Evolutionary conservation across 2,329 filamentous ascomycete species (phyloP).

Genomic region (Verruconis gallopava): DNA sequence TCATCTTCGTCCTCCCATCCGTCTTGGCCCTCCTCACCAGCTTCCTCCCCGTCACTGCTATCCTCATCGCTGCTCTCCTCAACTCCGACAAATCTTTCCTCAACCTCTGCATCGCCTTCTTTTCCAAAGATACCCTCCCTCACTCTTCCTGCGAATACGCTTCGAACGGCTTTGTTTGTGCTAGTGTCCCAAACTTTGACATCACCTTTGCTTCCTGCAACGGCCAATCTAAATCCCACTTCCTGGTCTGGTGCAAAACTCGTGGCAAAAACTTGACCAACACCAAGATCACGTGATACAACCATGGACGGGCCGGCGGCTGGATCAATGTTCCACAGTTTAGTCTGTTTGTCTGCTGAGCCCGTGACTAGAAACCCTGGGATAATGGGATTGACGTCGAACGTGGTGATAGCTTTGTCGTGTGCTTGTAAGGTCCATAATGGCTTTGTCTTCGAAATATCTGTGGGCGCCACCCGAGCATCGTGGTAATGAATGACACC

Average conservation of each 20-base stretch:
- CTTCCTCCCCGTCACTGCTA: slow-evolving; percentile 33
- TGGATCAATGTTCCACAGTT: slow-evolving; percentile 84
- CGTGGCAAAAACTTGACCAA: slow-evolving; percentile 88
- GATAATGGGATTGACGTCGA: slow-evolving; percentile 81
- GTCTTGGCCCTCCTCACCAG: slow-evolving; percentile 27
- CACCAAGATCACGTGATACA: slow-evolving; percentile 78
- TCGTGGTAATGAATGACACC: slow-evolving; percentile 91
- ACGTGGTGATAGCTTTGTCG: slow-evolving; percentile 79
- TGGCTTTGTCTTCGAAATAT: slow-evolving; percentile 64
- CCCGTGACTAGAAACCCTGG: slow-evolving; percentile 90
- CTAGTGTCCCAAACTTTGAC: slow-evolving; percentile 95
- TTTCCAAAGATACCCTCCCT: slow-evolving; percentile 27
- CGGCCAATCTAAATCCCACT: slow-evolving; percentile 81
- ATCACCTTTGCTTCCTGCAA: slow-evolving; percentile 85
- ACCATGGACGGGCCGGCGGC: slow-evolving; percentile 72
- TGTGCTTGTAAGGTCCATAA: slow-evolving; percentile 94
- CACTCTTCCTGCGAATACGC: slow-evolving; percentile 66
- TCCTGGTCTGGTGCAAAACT: slow-evolving; percentile 81
- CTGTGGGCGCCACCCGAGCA: slow-evolving; percentile 59
- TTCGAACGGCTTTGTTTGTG: slow-evolving; percentile 77
- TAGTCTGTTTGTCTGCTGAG: slow-evolving; percentile 87
- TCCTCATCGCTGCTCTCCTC: slow-evolving; percentile 52
- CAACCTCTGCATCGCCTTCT: slow-evolving; percentile 44
- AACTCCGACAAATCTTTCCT: slow-evolving; percentile 67
- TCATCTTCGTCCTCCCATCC: slow-evolving; percentile 29